Base-by-base conservation (phyloP, 768 basidiomycete genomes). In the Mycena filopes region DNA sequence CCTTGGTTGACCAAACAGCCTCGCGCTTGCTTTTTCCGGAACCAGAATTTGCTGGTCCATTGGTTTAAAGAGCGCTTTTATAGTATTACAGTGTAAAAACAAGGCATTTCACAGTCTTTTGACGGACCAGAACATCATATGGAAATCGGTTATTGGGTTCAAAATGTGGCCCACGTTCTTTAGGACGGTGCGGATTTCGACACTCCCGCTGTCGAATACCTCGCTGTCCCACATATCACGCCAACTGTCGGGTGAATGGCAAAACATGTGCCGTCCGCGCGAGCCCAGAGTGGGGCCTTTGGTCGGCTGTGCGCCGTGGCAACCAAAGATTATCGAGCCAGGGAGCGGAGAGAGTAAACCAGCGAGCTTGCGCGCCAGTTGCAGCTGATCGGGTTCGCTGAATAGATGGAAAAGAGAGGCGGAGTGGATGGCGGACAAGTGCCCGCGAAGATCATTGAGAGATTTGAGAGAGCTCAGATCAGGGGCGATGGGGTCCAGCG, bases 401-500 rank as follows among this genome's bases (percentile, higher is more conserved):
- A 88, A 88, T 31, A 87, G 79, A 66, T 86, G 86, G 67, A 89
- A 88, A 72, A 89, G 76, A 8, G 82, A 74, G 15, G 81, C 77
- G 2, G 82, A 81, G 68, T 86, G 82, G 21, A 89, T 84, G 7
- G 75, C 83, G 13, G 84, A 80, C 41, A 86, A 73, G 25, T 77
- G 81, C 4, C 85, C 83, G 49, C 70, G 80, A 11, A 87, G 75
- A 8, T 81, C 80, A 21, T 76, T 85, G 38, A 89, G 75, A 0
- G 83, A 81, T 1, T 59, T 77, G 31, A 86, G 60, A 2, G 73
- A 65, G 5, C 66, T 29, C 45, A 85, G 66, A 51, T 68, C 68
- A 0, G 78, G 78, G 9, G 45, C 43, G 18, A 69, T 57, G 16
- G 71, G 60, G 15, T 51, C 23, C 28, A 76, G 74, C 5, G 74